Conservation (phyloP, 805 yeast species). For the Pichia rugopelliculosa region DNA sequence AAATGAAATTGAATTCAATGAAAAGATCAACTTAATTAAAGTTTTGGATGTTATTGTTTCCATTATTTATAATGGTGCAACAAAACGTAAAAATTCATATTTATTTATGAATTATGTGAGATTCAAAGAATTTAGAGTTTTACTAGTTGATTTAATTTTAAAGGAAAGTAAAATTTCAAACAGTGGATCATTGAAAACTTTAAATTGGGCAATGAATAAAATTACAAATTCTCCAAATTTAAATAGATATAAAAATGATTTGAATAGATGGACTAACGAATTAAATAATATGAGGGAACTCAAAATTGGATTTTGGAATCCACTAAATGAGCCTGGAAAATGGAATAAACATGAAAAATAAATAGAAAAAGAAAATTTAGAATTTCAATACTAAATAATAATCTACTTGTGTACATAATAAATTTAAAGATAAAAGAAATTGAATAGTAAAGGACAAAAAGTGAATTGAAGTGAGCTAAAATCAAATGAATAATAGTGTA, state of each 20-base stretch:
- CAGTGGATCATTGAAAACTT: constrained; percentile 15
- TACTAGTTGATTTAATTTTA: constrained; percentile 19
- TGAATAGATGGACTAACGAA: constrained; percentile 18
- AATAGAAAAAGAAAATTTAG: not conserved
- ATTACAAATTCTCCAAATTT: constrained; percentile 12
- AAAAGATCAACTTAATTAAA: constrained; percentile 16
- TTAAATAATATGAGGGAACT: constrained; percentile 18
- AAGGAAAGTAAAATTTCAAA: constrained; percentile 16
- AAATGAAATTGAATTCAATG: not conserved
- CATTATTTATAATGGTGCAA: constrained; percentile 9
- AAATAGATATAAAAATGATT: constrained; percentile 5
- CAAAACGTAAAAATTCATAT: constrained; percentile 12
- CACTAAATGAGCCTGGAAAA: not conserved
- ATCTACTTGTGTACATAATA: not conserved
- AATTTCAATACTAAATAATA: too few species aligned
- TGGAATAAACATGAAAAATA: constrained; percentile 4
- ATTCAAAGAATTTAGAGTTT: constrained; percentile 10
- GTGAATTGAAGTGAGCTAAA: not conserved
- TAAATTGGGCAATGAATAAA: constrained; percentile 24
- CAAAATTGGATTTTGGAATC: constrained; percentile 22
- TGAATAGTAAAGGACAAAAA: not conserved
- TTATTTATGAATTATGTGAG: constrained; percentile 13
- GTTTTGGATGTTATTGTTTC: constrained; percentile 20
- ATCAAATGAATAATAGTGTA: too few species aligned
- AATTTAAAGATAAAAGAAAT: not conserved